Base-by-base conservation (phyloP, 1,139 yeast genomes). In the Blastobotrys ciferrii region DNA sequence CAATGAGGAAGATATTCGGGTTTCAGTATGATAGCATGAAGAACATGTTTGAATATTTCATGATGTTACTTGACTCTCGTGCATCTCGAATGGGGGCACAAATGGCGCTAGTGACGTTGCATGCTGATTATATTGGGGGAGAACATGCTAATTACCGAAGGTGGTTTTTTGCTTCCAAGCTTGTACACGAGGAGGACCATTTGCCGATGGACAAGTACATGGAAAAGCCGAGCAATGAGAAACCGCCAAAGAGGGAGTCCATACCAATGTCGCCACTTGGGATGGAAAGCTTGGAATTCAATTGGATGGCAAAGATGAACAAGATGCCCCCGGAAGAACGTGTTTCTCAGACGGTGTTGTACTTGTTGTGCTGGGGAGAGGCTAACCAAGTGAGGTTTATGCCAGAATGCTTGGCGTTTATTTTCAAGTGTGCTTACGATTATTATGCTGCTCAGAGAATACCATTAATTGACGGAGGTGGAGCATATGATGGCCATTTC, bases 321-420 rank as follows among this genome's bases (percentile, higher is more conserved):
- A 65, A 67, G 3, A 64, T 82, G 48, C 60, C 80, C 0, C 73
- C 84, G 1, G 60, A 69, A 4, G 82, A 84, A 52, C 75, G 82
- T 64, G 74, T 81, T 1, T 73, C 80, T 37, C 95, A 88, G 57
- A 61, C 87, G 9, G 82, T 85, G 0, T 65, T 88, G 9, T 88
- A 82, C 58, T 71, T 88, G 17, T 68, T 87, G 52, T 79, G 87
- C 57, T 88, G 96, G 96, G 95, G 95, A 0, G 96, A 88, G 64
- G 89, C 95, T 0, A 87, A 85, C 59, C 91, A 86, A 58, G 65
- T 86, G 1, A 70, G 96, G 48, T 87, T 84, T 59, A 80, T 87
- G 76, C 96, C 96, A 0, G 96, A 88, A 60, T 86, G 94, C 60
- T 63, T 88, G 15, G 86, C 92, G 51, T 88, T 87, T 58, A 77